Base-by-base conservation (phyloP, 768 basidiomycete genomes). In the Pleurotus citrinopileatus region DNA sequence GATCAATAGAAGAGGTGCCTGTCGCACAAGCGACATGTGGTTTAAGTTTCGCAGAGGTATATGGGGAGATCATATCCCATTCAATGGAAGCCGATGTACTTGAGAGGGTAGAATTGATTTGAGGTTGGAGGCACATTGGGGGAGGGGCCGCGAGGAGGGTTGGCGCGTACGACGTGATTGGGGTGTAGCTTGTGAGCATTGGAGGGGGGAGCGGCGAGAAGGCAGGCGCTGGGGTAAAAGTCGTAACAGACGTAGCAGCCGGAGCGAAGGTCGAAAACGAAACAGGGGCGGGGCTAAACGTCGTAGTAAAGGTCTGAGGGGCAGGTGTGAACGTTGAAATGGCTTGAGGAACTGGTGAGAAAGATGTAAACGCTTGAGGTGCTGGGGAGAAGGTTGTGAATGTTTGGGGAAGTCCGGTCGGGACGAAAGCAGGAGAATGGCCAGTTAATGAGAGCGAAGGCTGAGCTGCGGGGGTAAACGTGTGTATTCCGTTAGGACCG, bases 31-130 rank as follows among this genome's bases (percentile, higher is more conserved):
- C 32, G 32, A 34, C 32, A n/a, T 34, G 32, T 22, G 29, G n/a
- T 20, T 28, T 51, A 17, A 34, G 32, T 32, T 51, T 51, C n/a
- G 48, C 48, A 5, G 29, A 13, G 15, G 34, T 26, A 4, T 28
- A 23, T 1, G 29, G 22, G 34, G 29, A 51, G n/a, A 37, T 23
- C 48, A 51, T 51, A 34, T 51, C 48, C 48, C 48, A 51, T 7
- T 51, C 29, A 10, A 51, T 36, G 34, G 8, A 37, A 7, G 20
- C 17, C 22, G 32, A 36, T 4, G 4, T 10, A 13, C 17, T 23
- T 15, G 48, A 34, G 15, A 51, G 48, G 48, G 9, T 25, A 17
- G n/a, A n/a, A 22, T 51, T 20, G 29, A 51, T 28, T 5, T 34
- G 34, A 34, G 34, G 48, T 26, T 26, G 25, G n/a, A 47, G 5